Base-by-base conservation (phyloP, 2,329 filamentous ascomycete genomes). In the Ilyonectria mors-panacis region DNA sequence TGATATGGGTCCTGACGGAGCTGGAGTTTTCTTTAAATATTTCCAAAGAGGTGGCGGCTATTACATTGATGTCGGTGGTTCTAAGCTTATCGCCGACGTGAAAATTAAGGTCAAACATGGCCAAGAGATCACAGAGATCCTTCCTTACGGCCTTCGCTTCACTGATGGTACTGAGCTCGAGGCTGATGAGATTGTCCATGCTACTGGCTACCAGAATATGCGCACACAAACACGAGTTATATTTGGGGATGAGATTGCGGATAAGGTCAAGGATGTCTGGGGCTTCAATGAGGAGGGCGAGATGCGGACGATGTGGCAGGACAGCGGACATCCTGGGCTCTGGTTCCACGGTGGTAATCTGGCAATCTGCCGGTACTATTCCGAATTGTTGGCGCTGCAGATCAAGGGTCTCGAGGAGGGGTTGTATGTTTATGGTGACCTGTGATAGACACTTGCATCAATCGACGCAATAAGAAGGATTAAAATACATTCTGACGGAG, bases 131-230 rank as follows among this genome's bases (percentile, higher is more conserved):
- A 73, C 79, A 2, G 79, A 82, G 19, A 84, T 92, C 4, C 81
- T 85, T 0, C 79, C 84, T 0, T 72, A 80, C 0, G 84, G 83
- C 1, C 67, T 86, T 0, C 76, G 80, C 1, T 82, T 90, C 3
- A 81, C 82, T 0, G 89, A 92, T 66, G 89, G 89, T 0, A 78
- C 80, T 0, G 83, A 85, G 69, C 75, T 92, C 0, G 83, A 87
- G 21, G 89, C 89, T 0, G 90, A 92, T 68, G 84, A 91, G 66
- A 85, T 93, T 9, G 84, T 93, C 0, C 82, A 91, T 42, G 89
- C 89, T 0, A 91, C 89, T 0, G 89, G 88, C 0, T 93, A 91
- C 71, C 85, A 90, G 66, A 92, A 91, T 73, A 93, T 93, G 90
- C 83, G 84, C 13, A 89, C 87, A 0, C 87, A 87, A 23, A 87